A percentile compares a stretch with the other conserved stretches of the same genome.
Evolutionary conservation across 148 eudicot species (phyloP).

Genomic region (Chenopodium album): DNA sequence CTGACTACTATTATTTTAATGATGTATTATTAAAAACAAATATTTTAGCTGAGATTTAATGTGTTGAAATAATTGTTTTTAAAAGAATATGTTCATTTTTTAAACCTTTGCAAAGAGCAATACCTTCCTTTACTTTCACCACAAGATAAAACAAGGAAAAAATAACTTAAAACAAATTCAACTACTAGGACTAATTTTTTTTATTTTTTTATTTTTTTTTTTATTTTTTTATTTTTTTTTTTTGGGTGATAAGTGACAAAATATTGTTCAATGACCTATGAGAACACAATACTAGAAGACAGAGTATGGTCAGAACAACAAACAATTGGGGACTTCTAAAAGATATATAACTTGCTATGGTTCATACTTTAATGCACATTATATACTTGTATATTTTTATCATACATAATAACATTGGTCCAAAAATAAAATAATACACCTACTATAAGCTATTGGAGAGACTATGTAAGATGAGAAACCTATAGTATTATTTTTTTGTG

Average conservation of each 20-base stretch:
- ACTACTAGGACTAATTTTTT: neutral
- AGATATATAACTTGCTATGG: constrained; percentile 15
- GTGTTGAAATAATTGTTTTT: too few relatives aligned
- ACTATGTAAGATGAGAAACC: neutral
- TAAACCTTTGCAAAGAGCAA: neutral
- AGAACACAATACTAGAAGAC: constrained; percentile 25
- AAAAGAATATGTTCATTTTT: neutral
- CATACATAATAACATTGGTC: neutral
- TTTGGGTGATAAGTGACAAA: neutral
- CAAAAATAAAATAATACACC: neutral
- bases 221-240: too few relatives aligned
- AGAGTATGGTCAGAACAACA: constrained; percentile 31
- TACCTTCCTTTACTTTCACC: constrained; percentile 6
- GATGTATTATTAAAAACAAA: neutral
- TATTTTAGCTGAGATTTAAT: too few relatives aligned
- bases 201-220: too few relatives aligned
- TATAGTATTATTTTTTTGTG: too few relatives aligned
- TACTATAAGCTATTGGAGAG: neutral
- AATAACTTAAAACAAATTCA: neutral
- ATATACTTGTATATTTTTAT: neutral
- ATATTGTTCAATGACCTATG: constrained; percentile 27
- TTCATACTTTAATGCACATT: constrained; percentile 12
- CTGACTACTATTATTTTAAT: neutral
- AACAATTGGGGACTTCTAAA: constrained; percentile 29
- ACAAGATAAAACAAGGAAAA: neutral